These are phyloP conservation scores for Coniochaeta sp. DNA, from an alignment of 2,329 filamentous ascomycete species.

Conservation along the genomic window DNA sequence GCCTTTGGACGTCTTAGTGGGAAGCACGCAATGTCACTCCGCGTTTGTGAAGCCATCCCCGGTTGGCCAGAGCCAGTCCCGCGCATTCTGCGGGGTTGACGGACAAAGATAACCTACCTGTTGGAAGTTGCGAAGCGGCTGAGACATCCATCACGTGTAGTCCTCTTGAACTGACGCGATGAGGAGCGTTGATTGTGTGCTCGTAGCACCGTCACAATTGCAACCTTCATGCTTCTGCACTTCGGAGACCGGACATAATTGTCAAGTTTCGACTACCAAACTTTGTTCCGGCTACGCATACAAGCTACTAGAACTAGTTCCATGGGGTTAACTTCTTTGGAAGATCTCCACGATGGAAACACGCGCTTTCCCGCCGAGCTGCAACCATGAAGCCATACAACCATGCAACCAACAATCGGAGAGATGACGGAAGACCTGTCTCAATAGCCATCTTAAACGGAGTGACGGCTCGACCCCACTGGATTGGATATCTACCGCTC, in stretches of 20 bases:
- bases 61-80: background rate
- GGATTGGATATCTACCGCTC: background rate
- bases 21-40: slow-evolving; percentile 1
- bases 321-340: background rate
- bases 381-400: background rate
- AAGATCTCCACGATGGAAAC: background rate
- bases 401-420: background rate
- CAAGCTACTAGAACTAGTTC: background rate
- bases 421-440: background rate
- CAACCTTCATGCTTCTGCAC: background rate
- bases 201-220: background rate
- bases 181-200: background rate
- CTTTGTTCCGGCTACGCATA: background rate
- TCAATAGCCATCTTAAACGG: too few relatives aligned
- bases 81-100: background rate
- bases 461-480: background rate
- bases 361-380: background rate
- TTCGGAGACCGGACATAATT: background rate
- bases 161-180: background rate
- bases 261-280: background rate
- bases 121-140: background rate
- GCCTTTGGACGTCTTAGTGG: background rate
- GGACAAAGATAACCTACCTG: background rate
- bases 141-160: background rate
- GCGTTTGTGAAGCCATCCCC: slow-evolving; percentile 1